Base-by-base conservation (phyloP, 2,329 filamentous ascomycete genomes). In the Cercospora citrullina region DNA sequence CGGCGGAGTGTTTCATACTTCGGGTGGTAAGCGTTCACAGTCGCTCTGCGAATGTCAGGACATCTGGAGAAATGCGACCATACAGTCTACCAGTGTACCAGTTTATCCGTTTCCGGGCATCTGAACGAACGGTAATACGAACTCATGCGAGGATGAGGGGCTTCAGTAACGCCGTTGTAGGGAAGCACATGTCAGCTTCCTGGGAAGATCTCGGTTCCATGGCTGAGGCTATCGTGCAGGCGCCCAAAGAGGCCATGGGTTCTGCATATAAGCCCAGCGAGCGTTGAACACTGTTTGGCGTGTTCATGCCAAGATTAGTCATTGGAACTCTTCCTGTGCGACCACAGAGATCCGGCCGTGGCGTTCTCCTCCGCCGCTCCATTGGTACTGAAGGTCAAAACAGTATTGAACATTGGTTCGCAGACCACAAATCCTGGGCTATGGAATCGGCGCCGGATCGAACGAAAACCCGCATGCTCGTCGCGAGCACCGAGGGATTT, bases 141-240 rank as follows among this genome's bases (percentile, higher is more conserved):
- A 21, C 26, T 33, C 39, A 42, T 63, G 39, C 60, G 48, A 30
- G 39, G 60, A 28, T 51, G 26, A 42, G 60, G 42, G 26, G 42
- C n/a, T 51, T 18, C n/a, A 61, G 26, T 39, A 9, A 51, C 9
- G 9, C 33, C 26, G 42, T 51, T 9, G 60, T 63, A 51, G 39
- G 60, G 26, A 51, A 63, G 60, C 28, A 33, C 23, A 30, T 31
- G 23, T 63, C 16, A 28, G 14, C 21, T 53, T 14, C 23, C 60
- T 18, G 42, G 60, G 42, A 51, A 63, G 39, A 63, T 51, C 39
- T 63, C 23, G 39, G 55, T 48, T 53, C 26, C 39, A 42, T 36
- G 28, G 21, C 30, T 28, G 31, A 60, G 26, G 30, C n/a, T 53
- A 53, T 60, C 63, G 57, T 31, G 16, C 23, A 53, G 42, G 16